These are phyloP conservation scores for Gardenia jasminoides DNA, from an alignment of 257 asterid species.

Conservation along the genomic window DNA sequence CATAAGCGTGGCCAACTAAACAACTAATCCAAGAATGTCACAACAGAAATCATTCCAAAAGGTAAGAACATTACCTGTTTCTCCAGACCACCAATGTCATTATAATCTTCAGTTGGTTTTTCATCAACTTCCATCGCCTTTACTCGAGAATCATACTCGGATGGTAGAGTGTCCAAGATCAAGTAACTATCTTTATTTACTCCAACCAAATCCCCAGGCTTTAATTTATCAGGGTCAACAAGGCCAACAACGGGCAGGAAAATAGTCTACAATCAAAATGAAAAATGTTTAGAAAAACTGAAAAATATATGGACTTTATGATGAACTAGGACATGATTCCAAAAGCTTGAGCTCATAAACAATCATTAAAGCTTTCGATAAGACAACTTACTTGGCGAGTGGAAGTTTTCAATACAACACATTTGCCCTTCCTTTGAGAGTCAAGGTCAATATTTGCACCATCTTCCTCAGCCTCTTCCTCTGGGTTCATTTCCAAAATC, in stretches of 20 bases:
- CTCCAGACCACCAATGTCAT: constrained; percentile 95
- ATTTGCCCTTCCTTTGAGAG: constrained; percentile 97
- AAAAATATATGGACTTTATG: background rate
- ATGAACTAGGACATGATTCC: background rate
- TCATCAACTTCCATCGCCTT: constrained; percentile 99
- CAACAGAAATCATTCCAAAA: background rate
- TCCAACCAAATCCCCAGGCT: constrained; percentile 98
- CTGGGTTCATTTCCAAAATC: constrained; percentile 99
- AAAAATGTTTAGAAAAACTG: background rate
- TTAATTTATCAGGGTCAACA: constrained; percentile 90
- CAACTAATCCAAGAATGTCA: background rate
- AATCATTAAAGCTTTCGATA: constrained; percentile 13
- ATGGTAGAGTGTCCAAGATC: constrained; percentile 90
- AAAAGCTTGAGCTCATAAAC: constrained; percentile 2
- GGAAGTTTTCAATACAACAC: constrained; percentile 93
- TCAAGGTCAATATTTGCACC: constrained; percentile 98
- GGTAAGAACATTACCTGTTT: constrained; percentile 57
- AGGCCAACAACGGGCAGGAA: constrained; percentile 94
- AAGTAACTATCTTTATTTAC: constrained; percentile 96
- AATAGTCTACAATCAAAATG: constrained; percentile 62
- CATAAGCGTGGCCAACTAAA: background rate
- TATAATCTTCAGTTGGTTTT: constrained; percentile 97
- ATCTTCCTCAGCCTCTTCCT: constrained; percentile 98
- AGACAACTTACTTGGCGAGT: constrained; percentile 76
- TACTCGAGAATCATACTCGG: constrained; percentile 95